A percentile compares a stretch with the other conserved stretches of the same genome.
Conservation (phyloP, 108 stramenopile species). For the Aurantiochytrium sp. region DNA sequence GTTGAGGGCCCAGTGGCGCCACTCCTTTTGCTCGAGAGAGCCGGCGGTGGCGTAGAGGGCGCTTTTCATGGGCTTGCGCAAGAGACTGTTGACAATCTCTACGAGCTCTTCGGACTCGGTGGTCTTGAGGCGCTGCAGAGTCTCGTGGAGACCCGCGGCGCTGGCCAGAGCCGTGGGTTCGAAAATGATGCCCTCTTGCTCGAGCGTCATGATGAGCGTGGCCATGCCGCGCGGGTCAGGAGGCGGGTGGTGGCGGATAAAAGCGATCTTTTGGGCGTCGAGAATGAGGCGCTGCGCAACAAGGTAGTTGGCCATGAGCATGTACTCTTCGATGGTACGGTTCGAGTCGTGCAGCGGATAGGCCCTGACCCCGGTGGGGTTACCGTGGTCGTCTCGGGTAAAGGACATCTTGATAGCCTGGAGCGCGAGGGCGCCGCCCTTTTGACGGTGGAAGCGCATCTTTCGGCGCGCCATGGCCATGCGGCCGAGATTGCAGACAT, state of each 20-base stretch:
- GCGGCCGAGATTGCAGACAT: slow-evolving; percentile 78
- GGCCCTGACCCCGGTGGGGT: slow-evolving; percentile 68
- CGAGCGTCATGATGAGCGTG: slow-evolving; percentile 41
- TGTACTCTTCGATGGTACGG: slow-evolving; percentile 90
- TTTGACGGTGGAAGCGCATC: slow-evolving; percentile 62
- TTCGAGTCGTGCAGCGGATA: slow-evolving; percentile 91
- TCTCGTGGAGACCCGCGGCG: slow-evolving; percentile 70
- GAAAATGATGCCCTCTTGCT: slow-evolving; percentile 48
- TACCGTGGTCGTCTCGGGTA: slow-evolving; percentile 75
- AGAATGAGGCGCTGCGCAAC: slow-evolving; percentile 86
- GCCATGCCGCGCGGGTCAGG: slow-evolving; percentile 35
- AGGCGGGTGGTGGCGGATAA: slow-evolving; percentile 70
- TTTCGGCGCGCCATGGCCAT: slow-evolving; percentile 68
- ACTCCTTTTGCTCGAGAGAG: slow-evolving; percentile 8
- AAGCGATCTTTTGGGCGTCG: slow-evolving; percentile 67
- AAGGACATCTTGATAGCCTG: slow-evolving; percentile 83
- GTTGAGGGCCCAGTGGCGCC: slow-evolving; percentile 65
- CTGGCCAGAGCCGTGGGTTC: slow-evolving; percentile 64
- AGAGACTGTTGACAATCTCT: slow-evolving; percentile 73
- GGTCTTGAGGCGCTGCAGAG: slow-evolving; percentile 60
- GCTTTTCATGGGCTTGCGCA: slow-evolving; percentile 79
- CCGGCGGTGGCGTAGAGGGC: slow-evolving; percentile 87
- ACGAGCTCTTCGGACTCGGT: slow-evolving; percentile 61
- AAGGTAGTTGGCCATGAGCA: slow-evolving; percentile 92
- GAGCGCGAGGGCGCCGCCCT: slow-evolving; percentile 77